These are phyloP conservation scores for Blastobotrys muscicola DNA, from an alignment of 805 yeast genomes.

Conservation along the genomic window DNA sequence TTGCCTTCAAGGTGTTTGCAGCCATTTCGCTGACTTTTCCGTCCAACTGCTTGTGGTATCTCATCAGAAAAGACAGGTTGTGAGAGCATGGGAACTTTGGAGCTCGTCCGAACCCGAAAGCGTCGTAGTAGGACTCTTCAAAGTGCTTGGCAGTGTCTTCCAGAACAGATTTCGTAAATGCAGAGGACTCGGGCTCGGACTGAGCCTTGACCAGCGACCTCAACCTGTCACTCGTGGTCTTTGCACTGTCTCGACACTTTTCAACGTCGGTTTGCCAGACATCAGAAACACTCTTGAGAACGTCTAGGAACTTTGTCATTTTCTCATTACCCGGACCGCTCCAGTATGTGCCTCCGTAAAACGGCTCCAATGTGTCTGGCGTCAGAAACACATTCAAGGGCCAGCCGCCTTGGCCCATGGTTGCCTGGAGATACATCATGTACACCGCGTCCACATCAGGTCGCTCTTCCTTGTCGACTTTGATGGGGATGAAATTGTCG, in stretches of 20 bases:
- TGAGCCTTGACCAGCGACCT: slow-evolving; percentile 19
- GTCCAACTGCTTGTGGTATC: slow-evolving; percentile 8
- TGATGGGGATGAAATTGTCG: slow-evolving; percentile 27
- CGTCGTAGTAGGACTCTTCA: slow-evolving; percentile 19
- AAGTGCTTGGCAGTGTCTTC: slow-evolving; percentile 22
- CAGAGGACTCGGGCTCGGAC: slow-evolving; percentile 12
- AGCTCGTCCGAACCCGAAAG: slow-evolving; percentile 25
- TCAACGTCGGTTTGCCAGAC: slow-evolving; percentile 26
- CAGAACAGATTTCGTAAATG: slow-evolving; percentile 8
- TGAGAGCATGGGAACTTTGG: slow-evolving; percentile 31
- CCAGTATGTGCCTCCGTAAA: slow-evolving; percentile 33
- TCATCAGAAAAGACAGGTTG: slow-evolving; percentile 20
- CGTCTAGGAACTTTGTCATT: slow-evolving; percentile 21
- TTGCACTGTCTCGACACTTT: slow-evolving; percentile 22
- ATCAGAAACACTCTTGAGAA: slow-evolving; percentile 22
- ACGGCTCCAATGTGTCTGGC: slow-evolving; percentile 27
- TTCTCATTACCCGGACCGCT: slow-evolving; percentile 21
- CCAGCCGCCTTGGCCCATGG: slow-evolving; percentile 32
- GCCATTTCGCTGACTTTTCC: slow-evolving; percentile 16
- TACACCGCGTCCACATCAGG: slow-evolving; percentile 33
- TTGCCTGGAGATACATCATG: slow-evolving; percentile 30
- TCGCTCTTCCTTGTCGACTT: slow-evolving; percentile 31
- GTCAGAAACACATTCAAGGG: slow-evolving; percentile 31
- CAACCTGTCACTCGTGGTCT: slow-evolving; percentile 16
- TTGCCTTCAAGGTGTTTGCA: slow-evolving; percentile 20